Conservation (phyloP, 768 basidiomycete genomes). For the Rhodosporidiobolus sp. region DNA sequence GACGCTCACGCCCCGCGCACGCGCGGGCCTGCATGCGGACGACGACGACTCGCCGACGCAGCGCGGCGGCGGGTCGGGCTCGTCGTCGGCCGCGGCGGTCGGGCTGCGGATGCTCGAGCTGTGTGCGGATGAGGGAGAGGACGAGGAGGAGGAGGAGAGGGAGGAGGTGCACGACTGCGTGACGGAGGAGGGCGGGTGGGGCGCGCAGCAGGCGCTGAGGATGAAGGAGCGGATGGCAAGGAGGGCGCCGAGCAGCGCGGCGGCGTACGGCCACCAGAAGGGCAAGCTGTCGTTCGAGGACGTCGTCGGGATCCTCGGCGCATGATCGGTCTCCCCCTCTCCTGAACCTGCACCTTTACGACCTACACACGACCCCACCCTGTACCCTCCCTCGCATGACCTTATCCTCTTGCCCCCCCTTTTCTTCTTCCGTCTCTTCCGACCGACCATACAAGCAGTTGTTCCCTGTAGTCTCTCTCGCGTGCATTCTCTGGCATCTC, state of each 20-base stretch:
- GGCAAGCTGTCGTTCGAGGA: constrained; percentile 35
- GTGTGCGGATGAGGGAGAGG: constrained; percentile 13
- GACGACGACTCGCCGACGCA: constrained; percentile 30
- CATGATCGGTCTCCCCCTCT: not conserved
- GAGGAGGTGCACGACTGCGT: not conserved
- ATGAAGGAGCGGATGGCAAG: constrained; percentile 15
- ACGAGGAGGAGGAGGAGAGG: not conserved
- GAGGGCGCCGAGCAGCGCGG: not conserved
- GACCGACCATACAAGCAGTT: not conserved
- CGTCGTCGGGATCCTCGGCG: constrained; percentile 27
- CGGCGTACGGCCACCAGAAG: constrained; percentile 7
- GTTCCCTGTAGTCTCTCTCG: not conserved
- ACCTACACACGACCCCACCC: too few species aligned
- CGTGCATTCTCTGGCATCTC: not conserved
- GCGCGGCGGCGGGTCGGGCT: not conserved
- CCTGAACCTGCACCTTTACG: too few species aligned
- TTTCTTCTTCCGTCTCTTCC: too few species aligned
- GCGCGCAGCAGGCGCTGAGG: constrained; percentile 2
- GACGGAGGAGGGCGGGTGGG: constrained; percentile 15
- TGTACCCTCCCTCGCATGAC: too few species aligned
- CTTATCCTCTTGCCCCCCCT: too few species aligned
- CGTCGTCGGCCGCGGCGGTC: constrained; percentile 2
- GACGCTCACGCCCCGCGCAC: not conserved
- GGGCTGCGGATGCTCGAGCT: constrained; percentile 31
- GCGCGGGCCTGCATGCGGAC: not conserved